Evolutionary conservation across 768 basidiomycete genomes (phyloP).

Genomic region (Lactarius evosmus): DNA sequence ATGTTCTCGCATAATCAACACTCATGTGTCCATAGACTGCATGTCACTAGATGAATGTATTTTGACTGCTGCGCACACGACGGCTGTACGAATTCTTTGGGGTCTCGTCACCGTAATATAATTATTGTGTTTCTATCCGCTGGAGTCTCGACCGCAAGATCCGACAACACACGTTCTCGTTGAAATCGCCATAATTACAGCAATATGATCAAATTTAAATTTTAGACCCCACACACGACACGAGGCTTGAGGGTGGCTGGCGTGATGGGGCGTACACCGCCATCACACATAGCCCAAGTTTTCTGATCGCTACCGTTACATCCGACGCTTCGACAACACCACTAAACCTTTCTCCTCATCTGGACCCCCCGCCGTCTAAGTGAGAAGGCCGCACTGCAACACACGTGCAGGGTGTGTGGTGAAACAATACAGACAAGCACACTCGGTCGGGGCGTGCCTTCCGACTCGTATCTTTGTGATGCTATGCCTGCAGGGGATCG

Average conservation of each 20-base stretch:
- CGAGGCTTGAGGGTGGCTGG: not conserved
- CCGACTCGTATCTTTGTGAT: not conserved
- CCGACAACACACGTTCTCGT: not conserved
- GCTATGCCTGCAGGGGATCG: not conserved
- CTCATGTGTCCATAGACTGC: not conserved
- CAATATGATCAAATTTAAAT: not conserved
- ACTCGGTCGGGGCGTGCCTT: not conserved
- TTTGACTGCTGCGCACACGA: not conserved
- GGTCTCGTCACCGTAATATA: conserved; percentile 16
- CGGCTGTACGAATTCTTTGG: conserved; percentile 5
- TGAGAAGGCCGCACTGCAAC: not conserved
- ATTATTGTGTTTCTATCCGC: not conserved
- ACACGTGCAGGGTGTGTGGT: not conserved
- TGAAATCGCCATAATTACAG: not conserved
- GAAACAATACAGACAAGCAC: not conserved
- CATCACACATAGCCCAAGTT: not conserved
- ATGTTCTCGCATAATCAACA: not conserved
- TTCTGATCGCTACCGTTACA: not conserved
- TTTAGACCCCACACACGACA: not conserved
- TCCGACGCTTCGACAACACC: not conserved
- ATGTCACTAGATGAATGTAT: conserved; percentile 1
- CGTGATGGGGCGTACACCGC: not conserved
- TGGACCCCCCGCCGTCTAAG: not conserved
- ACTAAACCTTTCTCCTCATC: not conserved
- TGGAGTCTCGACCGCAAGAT: not conserved